Conservation (phyloP, 164 flowering plant genomes). For the Dillenia turbinata region DNA sequence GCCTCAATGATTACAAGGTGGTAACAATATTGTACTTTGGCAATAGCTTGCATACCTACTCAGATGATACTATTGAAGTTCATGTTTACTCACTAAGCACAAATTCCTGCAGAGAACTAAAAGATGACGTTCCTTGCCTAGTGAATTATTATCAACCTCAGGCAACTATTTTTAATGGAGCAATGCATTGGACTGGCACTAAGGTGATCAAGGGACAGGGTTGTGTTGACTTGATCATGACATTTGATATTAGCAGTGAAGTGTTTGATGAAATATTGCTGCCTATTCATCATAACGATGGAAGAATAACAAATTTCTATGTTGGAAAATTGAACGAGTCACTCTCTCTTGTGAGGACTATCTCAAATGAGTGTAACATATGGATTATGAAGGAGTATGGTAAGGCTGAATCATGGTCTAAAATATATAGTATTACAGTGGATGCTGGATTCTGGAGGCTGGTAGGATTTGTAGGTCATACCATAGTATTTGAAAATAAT, state of each 20-base stretch:
- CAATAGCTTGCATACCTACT: too few relatives aligned
- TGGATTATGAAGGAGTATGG: conserved; percentile 17
- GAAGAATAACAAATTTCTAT: neutral
- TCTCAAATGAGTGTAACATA: neutral
- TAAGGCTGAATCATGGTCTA: neutral
- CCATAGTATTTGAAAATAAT: too few relatives aligned
- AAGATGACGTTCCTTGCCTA: too few relatives aligned
- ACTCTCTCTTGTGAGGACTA: neutral
- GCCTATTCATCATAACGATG: neutral
- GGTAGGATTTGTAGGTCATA: too few relatives aligned
- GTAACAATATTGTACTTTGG: neutral
- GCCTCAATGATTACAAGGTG: conserved; percentile 6
- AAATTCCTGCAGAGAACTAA: too few relatives aligned
- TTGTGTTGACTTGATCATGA: neutral
- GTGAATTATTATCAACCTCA: neutral
- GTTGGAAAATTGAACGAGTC: conserved; percentile 1
- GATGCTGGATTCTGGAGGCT: too few relatives aligned
- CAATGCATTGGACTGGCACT: neutral
- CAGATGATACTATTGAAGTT: too few relatives aligned
- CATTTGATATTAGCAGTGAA: conserved; percentile 1
- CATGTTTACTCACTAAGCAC: too few relatives aligned
- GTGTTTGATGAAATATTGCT: neutral
- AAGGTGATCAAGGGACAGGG: neutral
- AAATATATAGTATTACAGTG: too few relatives aligned
- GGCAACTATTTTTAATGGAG: neutral